Base-by-base conservation (phyloP, 2,329 filamentous ascomycete genomes). In the Alternaria hordeiaustralica region DNA sequence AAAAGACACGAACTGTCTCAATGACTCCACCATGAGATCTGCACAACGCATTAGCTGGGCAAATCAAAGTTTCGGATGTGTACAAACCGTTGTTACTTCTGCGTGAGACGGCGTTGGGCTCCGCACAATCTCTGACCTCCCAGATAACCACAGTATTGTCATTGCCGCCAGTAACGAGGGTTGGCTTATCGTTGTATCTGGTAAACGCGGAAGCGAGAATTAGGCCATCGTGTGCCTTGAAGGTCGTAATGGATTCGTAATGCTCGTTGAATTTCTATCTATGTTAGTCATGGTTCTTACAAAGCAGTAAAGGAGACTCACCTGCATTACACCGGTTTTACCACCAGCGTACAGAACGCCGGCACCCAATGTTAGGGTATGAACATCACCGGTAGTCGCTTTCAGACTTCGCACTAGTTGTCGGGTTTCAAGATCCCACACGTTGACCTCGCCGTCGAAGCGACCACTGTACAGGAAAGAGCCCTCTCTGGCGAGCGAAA, bases 381-480 rank as follows among this genome's bases (percentile, higher is more conserved):
- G 93, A 53, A 98, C 88, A 77, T 98, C 93, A 46, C 90, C 90
- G 33, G 88, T 88, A 71, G 94, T 91, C 1, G 91, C 89, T 75
- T 92, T 94, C 75, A 99, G 91, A 18, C 93, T 94, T 61, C 96
- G 87, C 47, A 99, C 86, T 53, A 96, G 90, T 80, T 99, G 96
- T 58, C 91, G 90, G 0, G 96, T 98, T 76, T 98, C 95, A 13
- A 99, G 85, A 77, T 99, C 96, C 95, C 96, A 99, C 11, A 99
- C 88, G 77, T 98, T 95, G 63, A 99, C 89, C 55, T 97, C 88
- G 21, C 96, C 96, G 43, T 92, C 90, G 1, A 94, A 87, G 71
- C 96, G 92, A 50, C 96, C 96, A 63, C 92, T 93, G 76, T 98
- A 99, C 5, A 99, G 85, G 69, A 99, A 96, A 0, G 94, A 94